Evolutionary conservation across 2,329 filamentous ascomycete genomes (phyloP).

Genomic region (Talaromyces funiculosus): DNA sequence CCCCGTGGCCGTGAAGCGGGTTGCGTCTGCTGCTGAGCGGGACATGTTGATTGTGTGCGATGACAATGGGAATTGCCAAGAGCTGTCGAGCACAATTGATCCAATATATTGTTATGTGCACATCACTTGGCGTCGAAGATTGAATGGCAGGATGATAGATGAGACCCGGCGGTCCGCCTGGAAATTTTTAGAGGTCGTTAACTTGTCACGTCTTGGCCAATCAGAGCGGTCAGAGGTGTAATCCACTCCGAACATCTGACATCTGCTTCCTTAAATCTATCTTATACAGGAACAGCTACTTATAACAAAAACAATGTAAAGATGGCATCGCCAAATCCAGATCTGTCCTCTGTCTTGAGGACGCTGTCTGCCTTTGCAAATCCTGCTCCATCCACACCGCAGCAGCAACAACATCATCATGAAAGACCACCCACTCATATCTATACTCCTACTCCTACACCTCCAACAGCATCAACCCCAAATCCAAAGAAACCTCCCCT

Average conservation of each 20-base stretch:
- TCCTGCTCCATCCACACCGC: slow-evolving; percentile 10
- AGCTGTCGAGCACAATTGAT: background rate
- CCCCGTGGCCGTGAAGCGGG: slow-evolving; percentile 47
- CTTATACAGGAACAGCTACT: background rate
- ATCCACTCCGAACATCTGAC: slow-evolving; percentile 1
- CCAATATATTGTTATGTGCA: too few species aligned
- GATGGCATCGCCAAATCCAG: slow-evolving; percentile 22
- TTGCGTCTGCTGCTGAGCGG: slow-evolving; percentile 46
- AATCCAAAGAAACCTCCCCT: background rate
- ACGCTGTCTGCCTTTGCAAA: slow-evolving; percentile 35
- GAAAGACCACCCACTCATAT: background rate
- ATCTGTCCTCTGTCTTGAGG: slow-evolving; percentile 38
- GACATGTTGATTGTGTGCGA: slow-evolving; percentile 30
- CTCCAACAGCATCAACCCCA: background rate
- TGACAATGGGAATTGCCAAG: background rate
- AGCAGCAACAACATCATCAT: background rate
- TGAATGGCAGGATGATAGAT: background rate
- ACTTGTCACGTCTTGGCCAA: background rate
- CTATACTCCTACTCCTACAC: background rate
- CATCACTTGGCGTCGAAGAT: background rate
- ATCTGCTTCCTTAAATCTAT: background rate
- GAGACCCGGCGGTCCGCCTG: slow-evolving; percentile 1
- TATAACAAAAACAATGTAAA: background rate
- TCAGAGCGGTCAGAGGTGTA: background rate
- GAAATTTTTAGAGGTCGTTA: slow-evolving; percentile 7